Evolutionary conservation across 345 rosid genomes (phyloP).

Genomic region (Citrus inodora): DNA sequence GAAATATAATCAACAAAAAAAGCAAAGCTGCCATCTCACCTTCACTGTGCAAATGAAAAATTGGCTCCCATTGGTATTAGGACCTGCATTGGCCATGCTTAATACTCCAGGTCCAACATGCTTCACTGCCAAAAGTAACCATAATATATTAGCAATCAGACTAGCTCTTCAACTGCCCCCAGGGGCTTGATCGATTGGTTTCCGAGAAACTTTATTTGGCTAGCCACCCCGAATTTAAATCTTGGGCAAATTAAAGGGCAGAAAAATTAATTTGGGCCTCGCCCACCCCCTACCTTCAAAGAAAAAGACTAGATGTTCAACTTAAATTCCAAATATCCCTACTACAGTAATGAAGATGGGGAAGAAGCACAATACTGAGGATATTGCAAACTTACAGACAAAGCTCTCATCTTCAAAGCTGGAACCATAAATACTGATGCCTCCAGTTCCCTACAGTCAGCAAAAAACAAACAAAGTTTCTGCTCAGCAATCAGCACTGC

Average conservation of each 20-base stretch:
- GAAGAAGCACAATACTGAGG: not conserved
- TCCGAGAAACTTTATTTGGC: no score
- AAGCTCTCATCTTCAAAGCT: slow-evolving; percentile 83
- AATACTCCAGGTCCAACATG: slow-evolving; percentile 84
- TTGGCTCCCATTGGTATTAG: slow-evolving; percentile 91
- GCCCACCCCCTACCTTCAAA: no score
- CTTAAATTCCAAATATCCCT: not conserved
- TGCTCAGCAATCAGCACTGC: slow-evolving; percentile 3
- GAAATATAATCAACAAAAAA: slow-evolving; percentile 4
- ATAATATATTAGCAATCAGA: slow-evolving; percentile 1
- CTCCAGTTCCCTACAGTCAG: slow-evolving; percentile 82
- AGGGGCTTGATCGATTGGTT: no score
- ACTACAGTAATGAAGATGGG: not conserved
- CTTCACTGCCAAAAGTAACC: slow-evolving; percentile 51
- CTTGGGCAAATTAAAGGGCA: no score
- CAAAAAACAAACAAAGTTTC: not conserved
- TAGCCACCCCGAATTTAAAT: no score
- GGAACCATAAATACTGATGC: slow-evolving; percentile 75
- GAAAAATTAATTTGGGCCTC: no score
- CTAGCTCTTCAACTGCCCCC: not conserved
- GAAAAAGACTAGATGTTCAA: not conserved
- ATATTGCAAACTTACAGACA: slow-evolving; percentile 42
- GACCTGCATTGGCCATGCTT: slow-evolving; percentile 98
- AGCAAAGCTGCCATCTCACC: slow-evolving; percentile 35
- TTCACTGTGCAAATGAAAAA: slow-evolving; percentile 87